A percentile compares a stretch with the other conserved stretches of the same genome.
These are phyloP conservation scores for Colletotrichum higginsianum DNA, from an alignment of 2,329 filamentous ascomycete species.

Conservation along the genomic window DNA sequence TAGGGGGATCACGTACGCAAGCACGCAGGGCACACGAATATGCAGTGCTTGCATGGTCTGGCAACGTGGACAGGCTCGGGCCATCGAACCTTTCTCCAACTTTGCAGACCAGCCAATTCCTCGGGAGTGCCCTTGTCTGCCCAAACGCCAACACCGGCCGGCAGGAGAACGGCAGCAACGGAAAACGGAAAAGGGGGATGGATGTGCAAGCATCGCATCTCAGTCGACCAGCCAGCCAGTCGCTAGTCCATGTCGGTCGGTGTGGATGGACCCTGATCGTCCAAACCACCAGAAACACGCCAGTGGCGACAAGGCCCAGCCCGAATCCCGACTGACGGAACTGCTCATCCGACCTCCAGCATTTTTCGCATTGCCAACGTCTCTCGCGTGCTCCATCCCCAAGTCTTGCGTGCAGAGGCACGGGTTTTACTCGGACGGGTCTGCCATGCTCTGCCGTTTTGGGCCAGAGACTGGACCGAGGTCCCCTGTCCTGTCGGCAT, in stretches of 20 bases:
- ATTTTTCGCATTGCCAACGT: constrained; percentile 3
- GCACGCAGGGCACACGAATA: background rate
- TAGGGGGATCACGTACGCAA: constrained; percentile 8
- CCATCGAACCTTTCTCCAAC: background rate
- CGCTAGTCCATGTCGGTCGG: background rate
- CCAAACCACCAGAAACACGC: constrained; percentile 34
- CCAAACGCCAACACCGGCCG: background rate
- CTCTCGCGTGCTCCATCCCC: background rate
- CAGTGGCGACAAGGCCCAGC: constrained; percentile 28
- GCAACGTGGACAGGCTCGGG: constrained; percentile 15
- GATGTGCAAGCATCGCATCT: constrained; percentile 2
- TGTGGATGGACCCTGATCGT: constrained; percentile 43
- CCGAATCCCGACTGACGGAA: constrained; percentile 14
- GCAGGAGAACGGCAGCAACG: background rate
- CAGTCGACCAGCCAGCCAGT: background rate
- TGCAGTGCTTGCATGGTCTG: constrained; percentile 7
- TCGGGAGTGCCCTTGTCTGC: background rate
- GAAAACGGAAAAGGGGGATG: constrained; percentile 5
- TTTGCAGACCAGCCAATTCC: background rate
- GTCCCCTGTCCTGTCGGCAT: constrained; percentile 7
- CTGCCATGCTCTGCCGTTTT: constrained; percentile 16
- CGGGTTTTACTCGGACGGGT: background rate
- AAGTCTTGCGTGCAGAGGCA: background rate
- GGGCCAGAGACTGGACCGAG: constrained; percentile 19
- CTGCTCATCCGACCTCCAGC: constrained; percentile 4